Evolutionary conservation across 164 flowering plant species (phyloP), one percentile per base, ranked within the genome.

Genomic region (Saururus chinensis): DNA sequence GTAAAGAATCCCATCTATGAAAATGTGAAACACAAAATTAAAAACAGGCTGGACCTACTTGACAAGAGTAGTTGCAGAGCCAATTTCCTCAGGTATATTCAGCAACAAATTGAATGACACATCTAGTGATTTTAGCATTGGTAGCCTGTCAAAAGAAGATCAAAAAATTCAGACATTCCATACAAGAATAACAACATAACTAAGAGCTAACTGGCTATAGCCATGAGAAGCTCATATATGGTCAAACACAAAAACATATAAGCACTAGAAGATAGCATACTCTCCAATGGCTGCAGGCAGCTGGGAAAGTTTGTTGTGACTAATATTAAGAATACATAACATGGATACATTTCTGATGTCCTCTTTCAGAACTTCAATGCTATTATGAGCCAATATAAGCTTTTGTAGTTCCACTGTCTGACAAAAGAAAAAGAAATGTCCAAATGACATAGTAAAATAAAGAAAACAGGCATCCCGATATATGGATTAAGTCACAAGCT

Each of bases 241-340:
- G 54, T 21, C 11, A 40, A 19, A 4, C 5, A 19, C 24, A n/a
- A 40, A 35, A 40, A 37, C n/a, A 11, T 53, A 21, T 35, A 21
- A 9, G 16, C 24, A 56, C 17, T 20, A 21, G 25, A 9, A 19
- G 45, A 19, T 53, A 8, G 72, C 98, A 75, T 74, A 93, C 99
- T 87, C 89, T 75, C 97, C 99, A 9, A 93, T 79, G 26, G 91
- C 90, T 59, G 82, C 81, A 53, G 99, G 99, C 65, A 93, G 95
- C 10, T 76, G 72, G 42, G 88, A 63, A 63, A 93, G 91, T 70
- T 80, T 85, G 72, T 93, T 93, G 71, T 93, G 92, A 73, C 96
- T 84, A 62, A 93, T 73, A 79, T 90, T 93, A 71, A 93, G 61
- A 57, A 90, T 92, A 42, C 76, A 40, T 20, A 93, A 70, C 51